phyloP scores from a whole-genome alignment of 192 early-diverging fungal genomes.

The Spizellomyces sp. region DNA sequence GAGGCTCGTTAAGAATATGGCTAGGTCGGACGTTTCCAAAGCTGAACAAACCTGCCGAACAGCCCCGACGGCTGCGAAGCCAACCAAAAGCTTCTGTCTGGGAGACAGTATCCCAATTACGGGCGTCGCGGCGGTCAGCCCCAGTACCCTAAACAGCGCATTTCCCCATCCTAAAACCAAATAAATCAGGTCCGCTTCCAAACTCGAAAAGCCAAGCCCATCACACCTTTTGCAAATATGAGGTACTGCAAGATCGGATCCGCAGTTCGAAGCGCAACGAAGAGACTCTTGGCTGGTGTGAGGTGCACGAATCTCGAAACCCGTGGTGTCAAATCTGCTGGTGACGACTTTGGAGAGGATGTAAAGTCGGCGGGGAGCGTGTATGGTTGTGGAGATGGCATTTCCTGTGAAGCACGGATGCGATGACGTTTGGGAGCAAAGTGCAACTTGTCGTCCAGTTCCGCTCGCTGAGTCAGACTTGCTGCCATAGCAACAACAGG shows the following conservation, averaged over 20 bases:
- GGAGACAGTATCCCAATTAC: slow-evolving; percentile 23
- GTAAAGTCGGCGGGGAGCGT: background rate
- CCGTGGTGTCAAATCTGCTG: too few species aligned
- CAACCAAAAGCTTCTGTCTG: slow-evolving; percentile 26
- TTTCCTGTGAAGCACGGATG: background rate
- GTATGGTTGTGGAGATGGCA: background rate
- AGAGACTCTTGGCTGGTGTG: background rate
- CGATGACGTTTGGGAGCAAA: background rate
- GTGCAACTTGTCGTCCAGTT: background rate
- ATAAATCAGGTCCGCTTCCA: too few species aligned
- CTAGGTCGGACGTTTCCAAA: background rate
- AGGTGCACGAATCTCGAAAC: background rate
- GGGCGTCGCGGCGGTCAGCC: slow-evolving; percentile 9
- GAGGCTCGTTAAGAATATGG: background rate
- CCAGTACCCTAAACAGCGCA: background rate
- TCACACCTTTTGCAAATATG: slow-evolving; percentile 19
- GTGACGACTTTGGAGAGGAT: too few species aligned
- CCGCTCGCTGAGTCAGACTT: background rate
- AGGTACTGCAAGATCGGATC: slow-evolving; percentile 28
- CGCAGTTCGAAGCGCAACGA: slow-evolving; percentile 13
- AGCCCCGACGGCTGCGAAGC: slow-evolving; percentile 19
- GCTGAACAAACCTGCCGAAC: slow-evolving; percentile 15
- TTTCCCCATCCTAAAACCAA: slow-evolving; percentile 21
- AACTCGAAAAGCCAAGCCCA: background rate
- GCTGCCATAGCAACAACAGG: background rate